phyloP scores from a whole-genome alignment of 2,329 filamentous ascomycete species.

The Stagonosporopsis vannaccii region DNA sequence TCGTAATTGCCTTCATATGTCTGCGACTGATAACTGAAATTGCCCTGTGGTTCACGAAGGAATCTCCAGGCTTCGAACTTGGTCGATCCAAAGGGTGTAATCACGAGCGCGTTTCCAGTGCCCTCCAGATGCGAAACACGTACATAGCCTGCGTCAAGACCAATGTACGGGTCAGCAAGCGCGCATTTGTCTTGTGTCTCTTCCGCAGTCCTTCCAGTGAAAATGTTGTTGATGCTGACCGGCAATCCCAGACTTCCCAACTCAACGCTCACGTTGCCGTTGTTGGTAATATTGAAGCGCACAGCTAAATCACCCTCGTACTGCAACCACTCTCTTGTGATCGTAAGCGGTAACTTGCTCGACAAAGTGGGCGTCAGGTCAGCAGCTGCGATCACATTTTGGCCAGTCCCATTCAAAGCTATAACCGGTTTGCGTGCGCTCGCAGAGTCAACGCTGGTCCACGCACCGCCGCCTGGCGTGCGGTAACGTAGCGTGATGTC shows the following conservation, averaged over 20 bases:
- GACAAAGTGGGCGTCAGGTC: slow-evolving; percentile 55
- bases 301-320: slow-evolving; percentile 60
- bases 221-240: slow-evolving; percentile 69
- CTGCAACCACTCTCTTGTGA: slow-evolving; percentile 62
- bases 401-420: slow-evolving; percentile 21
- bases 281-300: slow-evolving; percentile 61
- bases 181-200: slow-evolving; percentile 62
- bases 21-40: slow-evolving; percentile 55
- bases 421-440: slow-evolving; percentile 50
- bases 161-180: slow-evolving; percentile 67
- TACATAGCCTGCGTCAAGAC: slow-evolving; percentile 65
- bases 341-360: slow-evolving; percentile 47
- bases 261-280: slow-evolving; percentile 53
- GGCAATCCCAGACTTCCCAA: slow-evolving; percentile 66
- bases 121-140: slow-evolving; percentile 62
- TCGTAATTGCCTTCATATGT: slow-evolving; percentile 68
- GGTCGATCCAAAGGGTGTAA: slow-evolving; percentile 61
- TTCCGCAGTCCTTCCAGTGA: slow-evolving; percentile 58
- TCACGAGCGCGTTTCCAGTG: slow-evolving; percentile 60
- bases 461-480: slow-evolving; percentile 44
- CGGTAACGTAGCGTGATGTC: slow-evolving; percentile 66
- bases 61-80: slow-evolving; percentile 65
- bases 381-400: slow-evolving; percentile 50
- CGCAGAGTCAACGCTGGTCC: slow-evolving; percentile 60
- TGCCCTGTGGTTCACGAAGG: slow-evolving; percentile 53